Evolutionary conservation across 2,329 filamentous ascomycete species (phyloP), one percentile per base, ranked within the genome.

Genomic region (Simplicillium sp.): DNA sequence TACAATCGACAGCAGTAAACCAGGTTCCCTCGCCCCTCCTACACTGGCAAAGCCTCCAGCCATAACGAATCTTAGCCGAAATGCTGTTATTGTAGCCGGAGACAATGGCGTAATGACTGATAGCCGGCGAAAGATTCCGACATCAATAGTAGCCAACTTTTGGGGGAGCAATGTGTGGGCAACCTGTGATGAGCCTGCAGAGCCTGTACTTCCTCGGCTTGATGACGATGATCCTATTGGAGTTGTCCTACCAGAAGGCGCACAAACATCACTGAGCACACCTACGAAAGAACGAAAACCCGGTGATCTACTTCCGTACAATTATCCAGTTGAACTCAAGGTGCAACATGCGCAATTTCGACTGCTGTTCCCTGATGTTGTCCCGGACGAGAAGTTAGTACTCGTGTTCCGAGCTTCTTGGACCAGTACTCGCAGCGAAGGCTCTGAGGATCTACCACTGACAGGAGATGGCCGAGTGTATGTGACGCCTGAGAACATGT

Each of bases 331-430:
- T 1, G 85, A 90, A 47, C 67, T 96, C 12, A 83, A 75, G 52
- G 82, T 84, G 3, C 94, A 98, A 57, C 87, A 96, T 54, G 84
- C 88, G 3, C 92, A 97, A 56, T 98, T 98, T 58, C 76, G 88
- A 7, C 79, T 96, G 41, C 69, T 98, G 1, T 98, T 98, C 61
- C 89, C 90, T 0, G 77, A 80, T 45, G 84, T 87, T 1, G 75
- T 81, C 3, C 68, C 77, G 25, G 77, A 84, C 14, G 88, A 97
- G 54, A 87, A 87, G 57, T 70, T 95, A 7, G 82, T 96, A 3
- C 71, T 97, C 38, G 92, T 98, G 2, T 97, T 97, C 65, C 79
- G 89, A 36, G 90, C 89, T 13, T 87, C 87, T 1, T 98, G 92
- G 87, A 68, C 65, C 34, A 77, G 73, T 47, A 67, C 70, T 14